Base-by-base conservation (phyloP, 768 basidiomycete genomes). In the Suillus subluteus region DNA sequence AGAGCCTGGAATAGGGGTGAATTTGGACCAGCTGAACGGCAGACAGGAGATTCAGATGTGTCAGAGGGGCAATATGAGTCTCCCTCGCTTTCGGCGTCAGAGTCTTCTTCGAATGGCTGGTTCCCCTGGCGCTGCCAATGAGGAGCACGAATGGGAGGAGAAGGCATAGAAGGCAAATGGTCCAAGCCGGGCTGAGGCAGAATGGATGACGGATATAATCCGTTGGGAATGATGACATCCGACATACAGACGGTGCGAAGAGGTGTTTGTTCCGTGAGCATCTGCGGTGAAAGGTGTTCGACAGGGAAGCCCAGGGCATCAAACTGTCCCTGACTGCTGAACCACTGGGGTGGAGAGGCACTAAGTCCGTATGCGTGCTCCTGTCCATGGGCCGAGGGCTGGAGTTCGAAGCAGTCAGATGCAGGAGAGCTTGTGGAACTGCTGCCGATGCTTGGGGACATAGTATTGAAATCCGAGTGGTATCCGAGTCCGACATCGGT, bases 181-280 rank as follows among this genome's bases (percentile, higher is more conserved):
- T 54, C 59, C 3, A 30, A 21, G 26, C 3, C 2, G 0, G 5
- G 41, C 41, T 61, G 40, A 3, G 26, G 18, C 18, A 18, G 30
- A 3, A 32, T 7, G 9, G 11, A 23, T 26, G 23, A 11, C 6
- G 38, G 38, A 18, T 40, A 59, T 30, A 6, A 12, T 26, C 38
- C 32, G 21, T 59, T 43, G 11, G 59, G 30, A n/a, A 69, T 46
- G 46, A 66, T 44, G 41, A 78, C 37, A 18, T 76, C 76, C 6
- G 75, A 62, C 61, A 70, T 73, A 35, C 63, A 69, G 0, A 78
- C 73, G 38, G 75, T 76, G 11, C 63, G 65, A 26, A 65, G 75
- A 8, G 65, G 65, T 15, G 58, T 18, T 61, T 61, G 59, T 11
- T 61, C 41, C 41, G 6, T 13, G 16, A 59, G 21, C 23, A 61